A percentile compares a stretch with the other conserved stretches of the same genome.
Conservation (phyloP, 192 early-diverging fungal genomes). For the Lobulomyces angularis region DNA sequence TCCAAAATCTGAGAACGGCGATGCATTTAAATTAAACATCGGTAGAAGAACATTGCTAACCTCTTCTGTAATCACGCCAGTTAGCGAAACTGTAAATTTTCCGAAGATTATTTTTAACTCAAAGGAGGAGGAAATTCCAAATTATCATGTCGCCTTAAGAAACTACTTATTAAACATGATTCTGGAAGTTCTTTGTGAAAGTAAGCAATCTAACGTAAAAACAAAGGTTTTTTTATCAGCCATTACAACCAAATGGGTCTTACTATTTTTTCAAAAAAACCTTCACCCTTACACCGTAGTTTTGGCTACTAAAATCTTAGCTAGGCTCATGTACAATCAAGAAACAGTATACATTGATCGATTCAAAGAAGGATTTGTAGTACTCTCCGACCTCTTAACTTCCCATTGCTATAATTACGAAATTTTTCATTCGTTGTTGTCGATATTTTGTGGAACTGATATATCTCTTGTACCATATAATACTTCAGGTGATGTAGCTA, state of each 20-base stretch:
- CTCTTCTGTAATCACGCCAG: neutral
- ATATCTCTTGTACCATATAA: conserved; percentile 36
- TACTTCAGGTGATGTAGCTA: conserved; percentile 29
- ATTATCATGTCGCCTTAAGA: too few species aligned
- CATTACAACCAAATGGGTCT: conserved; percentile 52
- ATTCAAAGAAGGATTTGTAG: conserved; percentile 46
- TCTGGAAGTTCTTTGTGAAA: conserved; percentile 43
- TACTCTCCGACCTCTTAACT: conserved; percentile 41
- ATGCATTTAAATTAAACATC: neutral
- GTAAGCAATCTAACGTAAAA: conserved; percentile 20
- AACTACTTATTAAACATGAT: conserved; percentile 52
- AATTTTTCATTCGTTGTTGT: conserved; percentile 38
- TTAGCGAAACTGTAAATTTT: too few species aligned
- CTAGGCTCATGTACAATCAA: conserved; percentile 26
- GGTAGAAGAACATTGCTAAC: neutral
- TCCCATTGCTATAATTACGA: conserved; percentile 43
- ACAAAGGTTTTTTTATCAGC: conserved; percentile 38
- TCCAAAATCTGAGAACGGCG: conserved; percentile 27
- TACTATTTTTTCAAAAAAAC: conserved; percentile 43
- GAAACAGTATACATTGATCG: conserved; percentile 32
- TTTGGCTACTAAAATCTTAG: conserved; percentile 35
- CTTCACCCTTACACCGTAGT: conserved; percentile 42
- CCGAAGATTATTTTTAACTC: too few species aligned
- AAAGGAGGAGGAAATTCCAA: too few species aligned
- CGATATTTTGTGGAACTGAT: conserved; percentile 39